These are phyloP conservation scores for Macrophomina tecta DNA, from an alignment of 2,329 filamentous ascomycete species.

Conservation along the genomic window DNA sequence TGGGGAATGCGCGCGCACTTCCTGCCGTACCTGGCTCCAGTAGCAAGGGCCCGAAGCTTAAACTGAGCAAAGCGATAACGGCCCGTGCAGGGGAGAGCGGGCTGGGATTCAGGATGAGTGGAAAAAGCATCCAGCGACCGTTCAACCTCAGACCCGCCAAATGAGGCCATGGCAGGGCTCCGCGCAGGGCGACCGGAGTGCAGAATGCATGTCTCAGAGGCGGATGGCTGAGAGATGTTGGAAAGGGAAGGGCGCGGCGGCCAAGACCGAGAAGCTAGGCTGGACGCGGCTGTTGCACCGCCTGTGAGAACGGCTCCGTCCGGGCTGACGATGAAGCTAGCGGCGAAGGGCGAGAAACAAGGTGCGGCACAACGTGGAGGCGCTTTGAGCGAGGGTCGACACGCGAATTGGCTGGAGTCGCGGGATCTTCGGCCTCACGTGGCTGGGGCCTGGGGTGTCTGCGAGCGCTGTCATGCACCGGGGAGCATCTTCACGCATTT, in stretches of 20 bases:
- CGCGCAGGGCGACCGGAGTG: not conserved
- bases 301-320: not conserved
- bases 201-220: not conserved
- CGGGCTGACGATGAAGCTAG: not conserved
- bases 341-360: not conserved
- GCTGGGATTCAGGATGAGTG: not conserved
- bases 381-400: slow-evolving; percentile 11
- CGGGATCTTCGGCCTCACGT: slow-evolving; percentile 3
- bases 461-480: not conserved
- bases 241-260: slow-evolving; percentile 1
- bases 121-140: not conserved
- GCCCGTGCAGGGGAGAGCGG: not conserved
- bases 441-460: slow-evolving; percentile 6
- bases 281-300: slow-evolving; percentile 9
- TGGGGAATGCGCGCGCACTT: not conserved
- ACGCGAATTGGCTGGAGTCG: not conserved
- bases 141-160: not conserved
- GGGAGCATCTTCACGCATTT: not conserved
- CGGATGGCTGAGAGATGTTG: not conserved
- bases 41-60: slow-evolving; percentile 3
- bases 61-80: slow-evolving; percentile 2
- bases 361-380: not conserved
- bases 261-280: not conserved
- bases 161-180: not conserved
- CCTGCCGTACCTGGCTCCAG: not conserved